phyloP scores from a whole-genome alignment of 176 grass and related monocot genomes.

The Ampelocalamus luodianensis region DNA sequence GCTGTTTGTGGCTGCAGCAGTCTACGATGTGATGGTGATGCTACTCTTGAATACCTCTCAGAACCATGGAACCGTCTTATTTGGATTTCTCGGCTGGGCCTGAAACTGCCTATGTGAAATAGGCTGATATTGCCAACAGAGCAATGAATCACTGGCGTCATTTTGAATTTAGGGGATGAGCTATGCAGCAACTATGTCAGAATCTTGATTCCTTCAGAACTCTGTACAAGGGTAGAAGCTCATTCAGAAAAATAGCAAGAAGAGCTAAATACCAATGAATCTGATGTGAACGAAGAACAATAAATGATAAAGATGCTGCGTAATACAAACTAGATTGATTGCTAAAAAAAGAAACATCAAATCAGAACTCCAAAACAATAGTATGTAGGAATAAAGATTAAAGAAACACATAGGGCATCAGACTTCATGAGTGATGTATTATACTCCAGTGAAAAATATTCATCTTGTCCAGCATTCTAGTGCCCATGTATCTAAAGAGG shows the following conservation, averaged over 20 bases:
- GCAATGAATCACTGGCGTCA: constrained; percentile 77
- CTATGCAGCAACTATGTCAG: constrained; percentile 18
- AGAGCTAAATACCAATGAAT: not conserved
- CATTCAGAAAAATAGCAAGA: constrained; percentile 17
- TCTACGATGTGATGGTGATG: constrained; percentile 26
- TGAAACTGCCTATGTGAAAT: constrained; percentile 63
- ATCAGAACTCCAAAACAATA: not conserved
- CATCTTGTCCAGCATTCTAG: not conserved
- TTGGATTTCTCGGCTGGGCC: constrained; percentile 53
- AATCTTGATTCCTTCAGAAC: constrained; percentile 38
- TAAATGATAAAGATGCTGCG: not conserved
- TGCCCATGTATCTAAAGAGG: not conserved
- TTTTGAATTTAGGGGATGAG: constrained; percentile 48
- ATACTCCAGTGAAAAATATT: not conserved
- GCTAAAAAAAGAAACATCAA: not conserved
- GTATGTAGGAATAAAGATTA: not conserved
- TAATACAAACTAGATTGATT: not conserved
- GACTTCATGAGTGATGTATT: not conserved
- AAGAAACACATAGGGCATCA: not conserved
- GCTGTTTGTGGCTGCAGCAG: constrained; percentile 60
- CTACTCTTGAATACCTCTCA: constrained; percentile 47
- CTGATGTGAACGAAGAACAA: constrained; percentile 5
- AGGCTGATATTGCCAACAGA: constrained; percentile 75
- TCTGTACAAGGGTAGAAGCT: constrained; percentile 13
- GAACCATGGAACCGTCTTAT: constrained; percentile 58